Conservation (phyloP, 176 grass and related monocot genomes). For the Triticum turgidum region DNA sequence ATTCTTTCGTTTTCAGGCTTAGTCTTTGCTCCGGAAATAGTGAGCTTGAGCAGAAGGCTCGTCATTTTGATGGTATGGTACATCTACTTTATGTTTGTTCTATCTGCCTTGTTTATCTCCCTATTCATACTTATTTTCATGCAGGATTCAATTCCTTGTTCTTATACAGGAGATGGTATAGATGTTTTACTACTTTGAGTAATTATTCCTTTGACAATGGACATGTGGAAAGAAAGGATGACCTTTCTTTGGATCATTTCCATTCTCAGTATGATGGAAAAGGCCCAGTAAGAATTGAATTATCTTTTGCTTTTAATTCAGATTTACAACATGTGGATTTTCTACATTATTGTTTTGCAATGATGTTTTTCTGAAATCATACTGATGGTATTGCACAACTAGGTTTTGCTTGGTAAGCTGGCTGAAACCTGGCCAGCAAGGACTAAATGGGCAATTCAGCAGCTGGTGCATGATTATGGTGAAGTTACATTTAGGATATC, state of each 20-base stretch:
- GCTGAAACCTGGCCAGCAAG: constrained; percentile 80
- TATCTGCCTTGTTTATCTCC: constrained; percentile 22
- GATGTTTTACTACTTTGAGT: constrained; percentile 77
- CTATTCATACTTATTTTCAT: constrained; percentile 21
- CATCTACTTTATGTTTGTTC: constrained; percentile 19
- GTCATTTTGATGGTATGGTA: constrained; percentile 78
- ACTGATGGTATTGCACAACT: constrained; percentile 14
- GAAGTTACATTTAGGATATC: constrained; percentile 84
- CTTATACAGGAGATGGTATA: constrained; percentile 94
- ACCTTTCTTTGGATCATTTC: constrained; percentile 77
- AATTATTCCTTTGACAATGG: constrained; percentile 72
- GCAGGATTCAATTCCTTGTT: constrained; percentile 83
- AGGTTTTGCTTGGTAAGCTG: constrained; percentile 82
- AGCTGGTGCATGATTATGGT: constrained; percentile 63
- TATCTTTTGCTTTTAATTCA: background rate
- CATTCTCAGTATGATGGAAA: constrained; percentile 74
- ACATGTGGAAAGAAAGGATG: constrained; percentile 69
- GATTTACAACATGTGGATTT: constrained; percentile 6
- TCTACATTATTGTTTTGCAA: constrained; percentile 21
- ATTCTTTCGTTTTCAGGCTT: constrained; percentile 59
- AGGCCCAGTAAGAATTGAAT: constrained; percentile 58
- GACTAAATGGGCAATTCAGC: constrained; percentile 83
- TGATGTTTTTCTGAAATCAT: constrained; percentile 19
- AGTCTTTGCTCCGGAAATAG: constrained; percentile 49
- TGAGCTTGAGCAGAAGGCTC: constrained; percentile 47